Evolutionary conservation across 768 basidiomycete species (phyloP), one percentile per base, ranked within the genome.

Genomic region (Coprinopsis strossmayeri): DNA sequence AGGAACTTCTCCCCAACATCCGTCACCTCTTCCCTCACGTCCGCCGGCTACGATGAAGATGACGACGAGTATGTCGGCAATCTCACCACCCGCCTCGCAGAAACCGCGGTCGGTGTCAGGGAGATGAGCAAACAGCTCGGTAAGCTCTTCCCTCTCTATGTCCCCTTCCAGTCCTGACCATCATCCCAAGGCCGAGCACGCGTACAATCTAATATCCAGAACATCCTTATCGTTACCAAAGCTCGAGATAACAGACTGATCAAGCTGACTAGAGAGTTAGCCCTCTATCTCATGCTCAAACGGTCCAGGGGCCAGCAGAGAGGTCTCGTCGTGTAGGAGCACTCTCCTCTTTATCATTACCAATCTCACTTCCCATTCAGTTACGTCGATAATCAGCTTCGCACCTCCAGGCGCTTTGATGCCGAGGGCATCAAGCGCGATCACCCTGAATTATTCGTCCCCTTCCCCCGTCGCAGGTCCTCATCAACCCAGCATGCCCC

Each of bases 111-210:
- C 11, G 88, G 92, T 32, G 96, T 99, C 10, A 78, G 96, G 41
- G 96, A 99, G 68, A 94, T 97, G 92, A 95, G 92, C 79, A 95
- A 95, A 66, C 91, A 95, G 64, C 83, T 99, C 15, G 96, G 95
- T 91, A 57, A 7, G 30, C 30, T 7, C 15, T n/a, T n/a, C n/a
- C n/a, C n/a, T n/a, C n/a, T n/a, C n/a, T n/a, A n/a, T n/a, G n/a
- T n/a, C 34, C 43, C 24, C 28, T 40, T 32, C 45, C 20, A 41
- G 42, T 3, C 52, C 62, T 55, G 52, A 50, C 50, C 49, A 44
- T 45, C 30, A 21, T 30, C 25, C 39, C 28, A 59, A 97, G 94
- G 95, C 46, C 87, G 95, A 48, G 92, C 95, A 3, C 79, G 91
- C 26, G 90, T 98, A 49, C 82, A 82, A 43, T 87, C 91, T 13